Conservation (phyloP, 1,284 basidiomycete species). For the Phellopilus nigrolimitatus region DNA sequence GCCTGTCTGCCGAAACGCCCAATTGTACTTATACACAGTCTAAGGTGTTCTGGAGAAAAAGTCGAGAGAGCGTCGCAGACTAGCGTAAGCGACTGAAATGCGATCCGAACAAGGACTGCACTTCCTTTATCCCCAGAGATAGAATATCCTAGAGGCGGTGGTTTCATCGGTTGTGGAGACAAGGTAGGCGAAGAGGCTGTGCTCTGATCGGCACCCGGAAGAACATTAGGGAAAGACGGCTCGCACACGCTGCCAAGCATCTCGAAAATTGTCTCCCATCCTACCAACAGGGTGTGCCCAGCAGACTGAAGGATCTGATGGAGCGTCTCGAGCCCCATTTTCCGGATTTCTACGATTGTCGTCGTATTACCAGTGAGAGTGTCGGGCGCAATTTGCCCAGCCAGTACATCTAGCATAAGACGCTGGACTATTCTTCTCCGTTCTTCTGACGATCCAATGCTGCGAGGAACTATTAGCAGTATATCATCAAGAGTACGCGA, state of each 20-base stretch:
- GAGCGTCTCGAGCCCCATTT: conserved; percentile 84
- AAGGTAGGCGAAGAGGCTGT: conserved; percentile 33
- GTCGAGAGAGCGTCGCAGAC: conserved; percentile 90
- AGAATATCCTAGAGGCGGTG: conserved; percentile 46
- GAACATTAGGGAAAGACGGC: conserved; percentile 37
- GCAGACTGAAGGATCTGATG: conserved; percentile 88
- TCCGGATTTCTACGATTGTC: conserved; percentile 71
- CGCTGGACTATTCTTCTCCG: conserved; percentile 70
- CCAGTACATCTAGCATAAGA: conserved; percentile 78
- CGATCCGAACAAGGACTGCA: conserved; percentile 74
- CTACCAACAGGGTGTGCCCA: conserved; percentile 84
- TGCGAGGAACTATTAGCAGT: conserved; percentile 65
- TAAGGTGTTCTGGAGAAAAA: conserved; percentile 76
- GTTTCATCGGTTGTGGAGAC: conserved; percentile 37
- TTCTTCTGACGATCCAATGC: conserved; percentile 55
- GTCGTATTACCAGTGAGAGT: conserved; percentile 36
- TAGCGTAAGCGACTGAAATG: conserved; percentile 90
- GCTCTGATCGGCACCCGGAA: conserved; percentile 42
- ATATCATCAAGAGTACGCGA: conserved; percentile 83
- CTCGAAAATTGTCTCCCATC: conserved; percentile 91
- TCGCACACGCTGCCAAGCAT: conserved; percentile 83
- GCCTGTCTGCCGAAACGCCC: conserved; percentile 87
- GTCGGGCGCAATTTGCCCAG: conserved; percentile 71
- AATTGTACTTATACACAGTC: conserved; percentile 84
- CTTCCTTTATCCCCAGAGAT: conserved; percentile 55